Evolutionary conservation across 352 stramenopile genomes (phyloP).

Genomic region (Pythium brachiatum): DNA sequence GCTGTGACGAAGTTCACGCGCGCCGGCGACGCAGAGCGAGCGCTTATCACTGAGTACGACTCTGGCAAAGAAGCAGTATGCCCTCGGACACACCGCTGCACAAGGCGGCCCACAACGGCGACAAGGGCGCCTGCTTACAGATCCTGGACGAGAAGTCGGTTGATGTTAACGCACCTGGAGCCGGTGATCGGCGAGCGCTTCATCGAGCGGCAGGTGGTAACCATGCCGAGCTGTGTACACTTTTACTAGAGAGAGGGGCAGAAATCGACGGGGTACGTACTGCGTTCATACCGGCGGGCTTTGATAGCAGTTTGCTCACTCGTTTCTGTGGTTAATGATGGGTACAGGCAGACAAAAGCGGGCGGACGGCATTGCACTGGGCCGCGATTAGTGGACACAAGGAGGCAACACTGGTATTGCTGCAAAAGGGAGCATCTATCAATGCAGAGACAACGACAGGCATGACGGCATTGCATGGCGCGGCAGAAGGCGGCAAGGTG

Average conservation of each 20-base stretch:
- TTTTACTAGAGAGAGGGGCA: slow-evolving; percentile 84
- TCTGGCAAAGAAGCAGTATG: slow-evolving; percentile 37
- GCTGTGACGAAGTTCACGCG: background rate
- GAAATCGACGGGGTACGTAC: slow-evolving; percentile 77
- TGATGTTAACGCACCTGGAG: slow-evolving; percentile 85
- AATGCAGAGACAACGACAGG: slow-evolving; percentile 89
- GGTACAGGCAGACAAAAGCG: slow-evolving; percentile 88
- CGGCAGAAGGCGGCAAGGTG: slow-evolving; percentile 88
- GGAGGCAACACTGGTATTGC: slow-evolving; percentile 79
- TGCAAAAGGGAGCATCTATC: slow-evolving; percentile 86
- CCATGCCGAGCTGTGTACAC: slow-evolving; percentile 85
- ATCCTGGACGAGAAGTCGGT: slow-evolving; percentile 88
- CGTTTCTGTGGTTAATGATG: background rate
- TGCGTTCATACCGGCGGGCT: no score
- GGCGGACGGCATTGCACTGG: slow-evolving; percentile 91
- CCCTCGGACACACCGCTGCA: slow-evolving; percentile 88
- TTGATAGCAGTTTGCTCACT: background rate
- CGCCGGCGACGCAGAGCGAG: background rate
- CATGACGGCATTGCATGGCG: slow-evolving; percentile 88
- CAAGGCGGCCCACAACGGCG: slow-evolving; percentile 89
- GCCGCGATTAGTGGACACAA: slow-evolving; percentile 92
- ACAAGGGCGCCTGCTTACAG: slow-evolving; percentile 84
- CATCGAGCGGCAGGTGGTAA: slow-evolving; percentile 88
- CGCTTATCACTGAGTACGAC: background rate
- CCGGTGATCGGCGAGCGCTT: slow-evolving; percentile 82